Evolutionary conservation across 129 eudicot species (phyloP).

Genomic region (Gnaphalium uliginosum): DNA sequence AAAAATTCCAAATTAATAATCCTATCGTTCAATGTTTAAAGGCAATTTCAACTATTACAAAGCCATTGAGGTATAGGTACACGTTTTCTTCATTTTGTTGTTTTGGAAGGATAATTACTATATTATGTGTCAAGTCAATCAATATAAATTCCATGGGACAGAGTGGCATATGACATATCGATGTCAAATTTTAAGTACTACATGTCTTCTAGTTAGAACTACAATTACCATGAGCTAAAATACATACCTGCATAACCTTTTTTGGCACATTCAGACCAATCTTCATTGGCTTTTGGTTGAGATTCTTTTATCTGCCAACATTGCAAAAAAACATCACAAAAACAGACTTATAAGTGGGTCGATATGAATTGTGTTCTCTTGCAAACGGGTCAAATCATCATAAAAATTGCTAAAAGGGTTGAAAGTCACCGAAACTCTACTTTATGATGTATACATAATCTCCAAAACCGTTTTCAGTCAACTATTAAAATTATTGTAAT

Average conservation of each 20-base stretch:
- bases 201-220: background rate
- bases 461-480: background rate
- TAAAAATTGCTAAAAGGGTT: background rate
- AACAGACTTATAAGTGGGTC: background rate
- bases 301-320: constrained; percentile 44
- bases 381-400: background rate
- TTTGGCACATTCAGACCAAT: constrained; percentile 83
- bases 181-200: background rate
- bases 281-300: constrained; percentile 59
- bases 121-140: background rate
- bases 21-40: background rate
- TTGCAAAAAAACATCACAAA: background rate
- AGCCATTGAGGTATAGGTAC: background rate
- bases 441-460: background rate
- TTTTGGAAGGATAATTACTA: background rate
- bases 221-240: constrained; percentile 3
- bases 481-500: background rate
- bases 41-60: background rate
- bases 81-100: background rate
- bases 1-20: background rate
- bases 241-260: constrained; percentile 72
- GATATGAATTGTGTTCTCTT: background rate
- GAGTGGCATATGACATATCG: background rate
- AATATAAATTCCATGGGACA: background rate
- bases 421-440: background rate